Base-by-base conservation (phyloP, 805 yeast species). In the Metschnikowia cerradonensis region DNA sequence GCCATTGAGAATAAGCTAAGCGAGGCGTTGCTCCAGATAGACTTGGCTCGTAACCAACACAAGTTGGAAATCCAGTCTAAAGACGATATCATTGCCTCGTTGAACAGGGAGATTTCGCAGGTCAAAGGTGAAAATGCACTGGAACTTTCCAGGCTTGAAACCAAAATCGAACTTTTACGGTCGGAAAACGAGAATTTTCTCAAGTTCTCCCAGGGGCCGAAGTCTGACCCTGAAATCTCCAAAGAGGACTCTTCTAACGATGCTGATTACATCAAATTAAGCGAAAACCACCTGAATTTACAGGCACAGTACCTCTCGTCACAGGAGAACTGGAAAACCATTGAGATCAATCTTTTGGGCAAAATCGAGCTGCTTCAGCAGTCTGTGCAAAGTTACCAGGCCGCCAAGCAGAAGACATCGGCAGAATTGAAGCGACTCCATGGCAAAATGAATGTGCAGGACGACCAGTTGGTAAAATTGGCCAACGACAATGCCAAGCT, bases 271-370 rank as follows among this genome's bases (percentile, higher is more conserved):
- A 64, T 73, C 31, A 77, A 73, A 55, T 55, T 78, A 23, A 57
- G 71, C 6, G 71, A 73, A 33, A 77, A 79, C 38, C 82, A 84
- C 56, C 81, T 78, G 41, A 68, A 77, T 14, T 61, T 88, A 19
- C 90, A 86, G 60, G 71, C 80, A 2, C 94, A 90, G 64, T 85
- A 88, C 56, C 78, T 87, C 6, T 77, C 83, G 14, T 86, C 92
- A 0, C 85, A 85, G 50, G 89, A 84, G 55, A 88, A 86, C 64
- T 89, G 96, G 96, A 84, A 86, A 50, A 71, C 82, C 17, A 83
- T 90, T 40, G 97, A 94, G 65, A 78, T 86, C 37, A 74, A 82
- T 3, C 73, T 90, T 52, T 78, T 79, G 51, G 63, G 60, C 44
- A 82, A 81, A 47, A 62, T 79, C 6, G 77, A 72, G 34, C 67